Percentiles rank a stretch among this genome's conserved stretches.
These are phyloP conservation scores for Elymus sibiricus DNA, from an alignment of 176 grass and related monocot species.

Conservation along the genomic window DNA sequence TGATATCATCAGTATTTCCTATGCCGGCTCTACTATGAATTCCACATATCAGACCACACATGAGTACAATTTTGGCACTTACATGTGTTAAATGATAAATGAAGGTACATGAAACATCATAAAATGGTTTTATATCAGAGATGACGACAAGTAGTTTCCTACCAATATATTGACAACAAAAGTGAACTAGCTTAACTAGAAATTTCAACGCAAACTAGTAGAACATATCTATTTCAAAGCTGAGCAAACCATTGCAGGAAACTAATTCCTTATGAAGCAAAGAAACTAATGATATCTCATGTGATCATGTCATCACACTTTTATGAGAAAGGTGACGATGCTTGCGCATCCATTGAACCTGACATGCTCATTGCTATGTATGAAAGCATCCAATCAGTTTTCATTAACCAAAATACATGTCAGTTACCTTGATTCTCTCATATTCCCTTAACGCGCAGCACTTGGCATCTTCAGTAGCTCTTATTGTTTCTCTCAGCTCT, in stretches of 20 bases:
- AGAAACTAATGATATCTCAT: background rate
- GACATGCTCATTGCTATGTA: background rate
- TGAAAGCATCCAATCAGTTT: background rate
- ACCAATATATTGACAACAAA: background rate
- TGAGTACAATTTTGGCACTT: background rate
- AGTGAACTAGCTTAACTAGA: background rate
- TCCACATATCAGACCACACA: background rate
- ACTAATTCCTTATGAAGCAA: background rate
- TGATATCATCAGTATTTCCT: too few relatives aligned
- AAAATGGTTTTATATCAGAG: background rate
- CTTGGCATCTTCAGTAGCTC: slow-evolving; percentile 86
- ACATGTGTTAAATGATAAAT: background rate
- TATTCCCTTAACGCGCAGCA: slow-evolving; percentile 86
- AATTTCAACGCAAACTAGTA: background rate
- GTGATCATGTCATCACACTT: background rate
- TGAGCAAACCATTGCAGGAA: background rate
- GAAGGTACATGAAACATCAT: background rate
- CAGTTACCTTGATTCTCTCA: slow-evolving; percentile 89
- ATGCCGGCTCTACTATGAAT: too few relatives aligned
- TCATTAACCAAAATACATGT: background rate
- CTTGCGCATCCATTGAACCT: background rate
- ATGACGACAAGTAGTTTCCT: background rate
- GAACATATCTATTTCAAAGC: slow-evolving; percentile 11
- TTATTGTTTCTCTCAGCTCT: slow-evolving; percentile 80
- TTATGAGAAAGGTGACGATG: background rate